A percentile compares a stretch with the other conserved stretches of the same genome.
These are phyloP conservation scores for Rhinocladiella similis DNA, from an alignment of 2,329 filamentous ascomycete species.

Conservation along the genomic window DNA sequence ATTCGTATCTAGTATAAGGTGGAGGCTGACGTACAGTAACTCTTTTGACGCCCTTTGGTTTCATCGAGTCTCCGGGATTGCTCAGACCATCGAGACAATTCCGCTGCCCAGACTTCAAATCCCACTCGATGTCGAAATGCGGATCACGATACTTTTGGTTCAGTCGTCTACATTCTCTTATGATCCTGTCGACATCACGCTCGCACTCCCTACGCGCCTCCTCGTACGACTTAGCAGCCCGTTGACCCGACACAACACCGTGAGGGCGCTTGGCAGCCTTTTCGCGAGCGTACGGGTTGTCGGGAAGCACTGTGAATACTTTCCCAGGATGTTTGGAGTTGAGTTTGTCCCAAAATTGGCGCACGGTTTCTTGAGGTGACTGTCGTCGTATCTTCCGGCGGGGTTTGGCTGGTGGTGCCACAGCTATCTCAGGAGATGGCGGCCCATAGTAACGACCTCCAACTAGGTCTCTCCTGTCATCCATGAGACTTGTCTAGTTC, in stretches of 20 bases:
- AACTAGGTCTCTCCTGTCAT: constrained; percentile 15
- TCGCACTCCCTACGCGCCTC: constrained; percentile 69
- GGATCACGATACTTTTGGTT: constrained; percentile 85
- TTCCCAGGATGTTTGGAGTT: constrained; percentile 70
- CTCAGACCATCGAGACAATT: constrained; percentile 55
- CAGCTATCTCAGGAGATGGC: neutral
- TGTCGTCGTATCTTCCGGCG: constrained; percentile 32
- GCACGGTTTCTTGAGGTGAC: constrained; percentile 64
- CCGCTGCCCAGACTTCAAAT: constrained; percentile 61
- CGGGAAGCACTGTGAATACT: constrained; percentile 69
- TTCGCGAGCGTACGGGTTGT: constrained; percentile 64
- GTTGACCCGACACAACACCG: constrained; percentile 55
- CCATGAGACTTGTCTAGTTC: constrained; percentile 2
- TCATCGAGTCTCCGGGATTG: constrained; percentile 39
- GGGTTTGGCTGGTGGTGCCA: constrained; percentile 8
- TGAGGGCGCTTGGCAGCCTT: constrained; percentile 58
- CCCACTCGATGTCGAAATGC: constrained; percentile 82
- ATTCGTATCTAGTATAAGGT: no score
- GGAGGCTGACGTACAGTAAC: constrained; percentile 50
- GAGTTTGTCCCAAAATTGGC: constrained; percentile 74
- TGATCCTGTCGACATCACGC: constrained; percentile 59
- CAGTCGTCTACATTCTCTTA: constrained; percentile 66
- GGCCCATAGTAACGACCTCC: constrained; percentile 12
- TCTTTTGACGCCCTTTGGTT: constrained; percentile 72
- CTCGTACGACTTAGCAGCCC: constrained; percentile 68